Evolutionary conservation across 148 eudicot species (phyloP).

Genomic region (Pouteria glomerata): DNA sequence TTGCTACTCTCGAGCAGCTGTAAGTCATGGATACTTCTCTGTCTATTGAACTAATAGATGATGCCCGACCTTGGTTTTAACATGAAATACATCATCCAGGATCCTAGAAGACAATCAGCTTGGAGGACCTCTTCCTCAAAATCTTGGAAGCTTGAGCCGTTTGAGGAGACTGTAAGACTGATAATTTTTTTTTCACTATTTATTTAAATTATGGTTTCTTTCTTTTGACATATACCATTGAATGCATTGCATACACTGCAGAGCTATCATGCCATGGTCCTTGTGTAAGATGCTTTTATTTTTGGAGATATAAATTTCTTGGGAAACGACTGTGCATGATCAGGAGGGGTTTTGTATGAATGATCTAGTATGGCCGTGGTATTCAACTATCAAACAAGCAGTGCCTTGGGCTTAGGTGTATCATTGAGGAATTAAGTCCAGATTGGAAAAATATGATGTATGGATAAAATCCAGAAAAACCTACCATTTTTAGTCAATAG

Average conservation of each 20-base stretch:
- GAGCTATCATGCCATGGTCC: too few relatives aligned
- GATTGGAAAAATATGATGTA: too few relatives aligned
- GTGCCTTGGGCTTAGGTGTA: too few relatives aligned
- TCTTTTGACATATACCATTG: neutral
- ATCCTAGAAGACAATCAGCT: slow-evolving; percentile 45
- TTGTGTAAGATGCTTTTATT: too few relatives aligned
- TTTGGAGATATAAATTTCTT: too few relatives aligned
- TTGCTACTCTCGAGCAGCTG: slow-evolving; percentile 50
- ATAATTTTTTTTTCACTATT: neutral
- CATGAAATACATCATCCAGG: slow-evolving; percentile 22
- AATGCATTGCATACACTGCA: neutral
- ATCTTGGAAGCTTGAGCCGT: slow-evolving; percentile 46
- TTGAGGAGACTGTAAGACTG: slow-evolving; percentile 42
- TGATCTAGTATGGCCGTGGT: too few relatives aligned
- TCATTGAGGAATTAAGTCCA: too few relatives aligned
- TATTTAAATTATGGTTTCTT: neutral
- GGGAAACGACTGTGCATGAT: too few relatives aligned
- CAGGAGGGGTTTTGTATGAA: too few relatives aligned
- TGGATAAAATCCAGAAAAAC: too few relatives aligned
- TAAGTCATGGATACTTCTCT: slow-evolving; percentile 18
- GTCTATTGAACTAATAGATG: neutral
- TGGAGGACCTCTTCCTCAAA: slow-evolving; percentile 45
- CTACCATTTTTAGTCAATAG: too few relatives aligned
- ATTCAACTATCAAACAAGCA: too few relatives aligned
- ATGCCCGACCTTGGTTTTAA: neutral